Conservation (phyloP, 192 early-diverging fungal genomes). For the Coemansia sp. region DNA sequence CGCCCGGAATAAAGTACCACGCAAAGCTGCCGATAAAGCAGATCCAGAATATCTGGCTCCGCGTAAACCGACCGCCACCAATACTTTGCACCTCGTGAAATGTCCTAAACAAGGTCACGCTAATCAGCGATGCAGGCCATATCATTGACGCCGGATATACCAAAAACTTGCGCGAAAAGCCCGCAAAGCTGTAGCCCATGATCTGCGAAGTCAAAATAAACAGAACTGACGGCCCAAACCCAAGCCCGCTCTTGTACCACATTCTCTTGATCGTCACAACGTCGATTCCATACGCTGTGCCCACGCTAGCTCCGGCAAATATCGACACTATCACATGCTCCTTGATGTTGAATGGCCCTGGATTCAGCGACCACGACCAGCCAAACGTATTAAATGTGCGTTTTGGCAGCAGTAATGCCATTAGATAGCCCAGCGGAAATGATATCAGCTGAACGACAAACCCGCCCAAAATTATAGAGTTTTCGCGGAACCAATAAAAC, state of each 20-base stretch:
- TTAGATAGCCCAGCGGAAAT: constrained; percentile 70
- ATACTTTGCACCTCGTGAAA: constrained; percentile 65
- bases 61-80: constrained; percentile 44
- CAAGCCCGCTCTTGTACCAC: constrained; percentile 69
- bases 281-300: constrained; percentile 76
- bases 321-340: constrained; percentile 86
- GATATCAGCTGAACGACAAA: constrained; percentile 74
- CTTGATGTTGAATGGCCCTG: constrained; percentile 86
- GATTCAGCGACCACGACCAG: constrained; percentile 65
- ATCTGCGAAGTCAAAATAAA: constrained; percentile 71
- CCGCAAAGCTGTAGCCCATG: constrained; percentile 70
- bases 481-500: constrained; percentile 87
- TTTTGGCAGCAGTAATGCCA: constrained; percentile 64
- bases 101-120: constrained; percentile 75
- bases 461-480: constrained; percentile 67
- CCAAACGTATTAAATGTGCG: constrained; percentile 55
- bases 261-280: constrained; percentile 68
- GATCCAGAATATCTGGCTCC: constrained; percentile 57
- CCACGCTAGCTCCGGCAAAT: constrained; percentile 69
- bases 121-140: constrained; percentile 81
- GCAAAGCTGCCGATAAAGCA: constrained; percentile 51
- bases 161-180: constrained; percentile 73
- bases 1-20: constrained; percentile 65
- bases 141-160: constrained; percentile 84
- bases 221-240: constrained; percentile 62